Evolutionary conservation across 352 stramenopile species (phyloP), one percentile per base, ranked within the genome.

Genomic region (Phytopythium cucurbitacearum): DNA sequence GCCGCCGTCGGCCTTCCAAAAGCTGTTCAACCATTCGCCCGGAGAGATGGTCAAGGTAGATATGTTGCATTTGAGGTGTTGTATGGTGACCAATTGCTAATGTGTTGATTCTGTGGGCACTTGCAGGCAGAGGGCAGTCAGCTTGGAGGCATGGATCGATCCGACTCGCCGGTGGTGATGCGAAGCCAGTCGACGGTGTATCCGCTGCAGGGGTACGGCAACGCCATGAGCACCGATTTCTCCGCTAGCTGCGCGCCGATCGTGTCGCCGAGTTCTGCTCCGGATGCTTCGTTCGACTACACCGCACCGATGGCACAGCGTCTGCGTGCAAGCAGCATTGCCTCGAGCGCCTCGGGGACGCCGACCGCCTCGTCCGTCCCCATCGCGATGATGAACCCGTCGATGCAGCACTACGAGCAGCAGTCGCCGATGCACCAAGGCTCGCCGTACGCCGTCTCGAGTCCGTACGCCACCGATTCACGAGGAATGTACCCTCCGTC

Each of bases 1-100:
- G 42, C 60, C 69, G 12, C 64, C 65, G n/a, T 78, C 76, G 21
- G 64, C 66, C 9, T 87, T 82, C 65, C 76, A 80, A 16, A 87
- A 87, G 36, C 51, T 88, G 46, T 90, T 86, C 50, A 69, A 46
- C 7, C 63, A 73, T 9, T 48, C 61, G 35, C 43, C 68, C 32
- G 55, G 53, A 2, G 67, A 71, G 15, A 43, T 56, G 15, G 56
- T 76, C 57, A 54, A 65, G 45, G 78, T 87, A 69, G 59, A 73
- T 76, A 8, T 7, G 5, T 28, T 28, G 21, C 21, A 28, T 28
- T 28, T 2, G 21, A 28, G 21, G 21, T 28, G 21, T 28, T 28
- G 21, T 28, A 28, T 28, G 21, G 21, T 28, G 21, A 28, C 21
- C 21, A 48, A 28, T 28, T 28, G 21, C 21, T 28, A 28, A 28